A percentile compares a stretch with the other conserved stretches of the same genome.
Conservation (phyloP, 2,329 filamentous ascomycete genomes). For the Coccinonectria pachysandricola region DNA sequence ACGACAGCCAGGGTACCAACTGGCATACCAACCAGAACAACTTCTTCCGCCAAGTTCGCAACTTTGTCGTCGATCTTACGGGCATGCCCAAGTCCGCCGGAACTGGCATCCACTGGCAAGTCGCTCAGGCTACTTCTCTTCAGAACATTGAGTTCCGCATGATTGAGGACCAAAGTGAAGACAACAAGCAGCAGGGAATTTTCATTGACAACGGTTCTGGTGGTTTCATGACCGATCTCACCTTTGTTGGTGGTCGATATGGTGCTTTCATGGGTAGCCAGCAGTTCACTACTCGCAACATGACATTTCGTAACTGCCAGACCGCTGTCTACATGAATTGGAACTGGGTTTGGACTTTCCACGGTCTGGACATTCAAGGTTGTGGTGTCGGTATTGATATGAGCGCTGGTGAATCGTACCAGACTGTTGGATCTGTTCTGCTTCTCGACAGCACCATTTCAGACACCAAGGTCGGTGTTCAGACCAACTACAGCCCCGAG, state of each 20-base stretch:
- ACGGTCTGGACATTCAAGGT: conserved; percentile 63
- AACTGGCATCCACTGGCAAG: conserved; percentile 75
- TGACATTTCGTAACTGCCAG: conserved; percentile 72
- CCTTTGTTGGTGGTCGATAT: conserved; percentile 71
- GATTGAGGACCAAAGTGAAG: conserved; percentile 51
- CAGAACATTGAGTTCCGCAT: conserved; percentile 79
- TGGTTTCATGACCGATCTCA: conserved; percentile 73
- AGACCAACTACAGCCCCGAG: conserved; percentile 57
- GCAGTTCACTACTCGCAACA: conserved; percentile 76
- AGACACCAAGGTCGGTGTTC: conserved; percentile 65
- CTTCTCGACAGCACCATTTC: conserved; percentile 71
- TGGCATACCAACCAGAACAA: conserved; percentile 77
- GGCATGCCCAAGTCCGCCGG: conserved; percentile 49
- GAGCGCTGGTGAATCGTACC: conserved; percentile 50
- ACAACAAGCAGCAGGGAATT: conserved; percentile 64
- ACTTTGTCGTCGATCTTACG: conserved; percentile 70
- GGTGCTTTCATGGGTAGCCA: conserved; percentile 77
- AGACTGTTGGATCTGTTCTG: conserved; percentile 70
- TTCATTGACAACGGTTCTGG: conserved; percentile 82
- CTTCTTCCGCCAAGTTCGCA: conserved; percentile 75
- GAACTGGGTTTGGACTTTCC: conserved; percentile 83
- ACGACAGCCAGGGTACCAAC: conserved; percentile 56
- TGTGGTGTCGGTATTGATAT: conserved; percentile 72
- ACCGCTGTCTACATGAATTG: conserved; percentile 85
- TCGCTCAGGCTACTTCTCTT: conserved; percentile 70